Percentiles rank a stretch among this genome's conserved stretches.
Conservation (phyloP, 2,329 filamentous ascomycete genomes). For the Colletotrichum melonis region DNA sequence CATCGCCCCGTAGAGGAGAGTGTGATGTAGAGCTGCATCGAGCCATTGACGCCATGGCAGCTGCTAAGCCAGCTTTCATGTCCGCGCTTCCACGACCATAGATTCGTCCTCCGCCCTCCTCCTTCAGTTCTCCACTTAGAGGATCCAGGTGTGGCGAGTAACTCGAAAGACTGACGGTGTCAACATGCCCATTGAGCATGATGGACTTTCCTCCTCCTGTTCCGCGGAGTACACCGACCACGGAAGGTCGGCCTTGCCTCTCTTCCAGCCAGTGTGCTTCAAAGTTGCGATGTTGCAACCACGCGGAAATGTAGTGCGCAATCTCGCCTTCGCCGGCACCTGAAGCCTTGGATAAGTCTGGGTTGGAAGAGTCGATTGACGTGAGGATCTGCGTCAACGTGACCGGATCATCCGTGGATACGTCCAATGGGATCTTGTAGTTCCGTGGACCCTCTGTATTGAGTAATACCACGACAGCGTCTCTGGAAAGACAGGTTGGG, state of each 20-base stretch:
- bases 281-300: constrained; percentile 63
- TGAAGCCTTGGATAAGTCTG: constrained; percentile 51
- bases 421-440: constrained; percentile 58
- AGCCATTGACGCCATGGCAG: constrained; percentile 53
- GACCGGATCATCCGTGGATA: constrained; percentile 54
- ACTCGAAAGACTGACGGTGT: constrained; percentile 61
- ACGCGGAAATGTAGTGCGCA: constrained; percentile 58
- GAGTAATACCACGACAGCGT: constrained; percentile 73
- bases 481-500: constrained; percentile 49
- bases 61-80: constrained; percentile 64
- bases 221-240: constrained; percentile 60
- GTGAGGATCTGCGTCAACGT: constrained; percentile 57
- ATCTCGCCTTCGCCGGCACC: constrained; percentile 59
- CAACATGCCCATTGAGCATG: constrained; percentile 65
- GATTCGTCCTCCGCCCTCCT: constrained; percentile 49
- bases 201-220: constrained; percentile 58
- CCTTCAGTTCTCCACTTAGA: constrained; percentile 50
- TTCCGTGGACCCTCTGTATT: constrained; percentile 73
- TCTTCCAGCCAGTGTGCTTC: constrained; percentile 62
- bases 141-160: constrained; percentile 55
- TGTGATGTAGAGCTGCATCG: constrained; percentile 40
- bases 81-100: constrained; percentile 60
- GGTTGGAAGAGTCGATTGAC: constrained; percentile 61
- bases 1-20: constrained; percentile 57
- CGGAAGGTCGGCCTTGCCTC: constrained; percentile 58